Evolutionary conservation across 345 rosid species (phyloP), one percentile per base, ranked within the genome.

Genomic region (Moricandia arvensis): DNA sequence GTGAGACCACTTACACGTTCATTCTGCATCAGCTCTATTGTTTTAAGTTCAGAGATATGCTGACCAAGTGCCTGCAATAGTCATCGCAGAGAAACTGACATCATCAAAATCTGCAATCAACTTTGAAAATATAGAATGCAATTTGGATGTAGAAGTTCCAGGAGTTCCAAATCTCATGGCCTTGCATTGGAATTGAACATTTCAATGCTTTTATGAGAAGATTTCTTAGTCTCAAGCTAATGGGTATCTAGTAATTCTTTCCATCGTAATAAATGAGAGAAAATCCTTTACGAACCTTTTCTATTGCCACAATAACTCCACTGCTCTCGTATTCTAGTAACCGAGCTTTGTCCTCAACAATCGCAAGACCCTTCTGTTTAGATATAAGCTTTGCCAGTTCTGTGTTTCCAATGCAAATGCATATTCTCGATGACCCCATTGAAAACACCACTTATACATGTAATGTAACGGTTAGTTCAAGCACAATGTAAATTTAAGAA

Each of bases 331-430:
- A 90, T 76, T 95, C 97, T 80, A 91, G 80, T 74, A 95, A 77
- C 82, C 93, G 83, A 73, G 97, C 93, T 0, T 96, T 86, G 78
- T 92, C 99, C 83, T 95, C 97, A 76, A 90, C 93, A 81, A 90
- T n/a, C 62, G 91, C 85, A 75, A 87, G 90, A 10, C 86, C 88
- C 87, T 94, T 94, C 80, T 91, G 97, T 74, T 91, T 91, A 58
- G 88, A 78, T 81, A 94, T 90, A 72, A 94, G 91, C 83, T 91
- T 91, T 87, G 90, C 98, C 64, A 94, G 85, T 82, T 94, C 97
- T 87, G 82, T 94, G 88, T 85, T 94, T 94, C 98, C 97, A 94
- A 64, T 94, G 98, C 85, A 94, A 75, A 83, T 94, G 98, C 98
- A 94, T 94, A 79, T 94, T 91, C 83, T 94, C 97, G 77, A 94